These are phyloP conservation scores for Candolleomyces eurysporus DNA, from an alignment of 768 basidiomycete genomes.

Conservation along the genomic window DNA sequence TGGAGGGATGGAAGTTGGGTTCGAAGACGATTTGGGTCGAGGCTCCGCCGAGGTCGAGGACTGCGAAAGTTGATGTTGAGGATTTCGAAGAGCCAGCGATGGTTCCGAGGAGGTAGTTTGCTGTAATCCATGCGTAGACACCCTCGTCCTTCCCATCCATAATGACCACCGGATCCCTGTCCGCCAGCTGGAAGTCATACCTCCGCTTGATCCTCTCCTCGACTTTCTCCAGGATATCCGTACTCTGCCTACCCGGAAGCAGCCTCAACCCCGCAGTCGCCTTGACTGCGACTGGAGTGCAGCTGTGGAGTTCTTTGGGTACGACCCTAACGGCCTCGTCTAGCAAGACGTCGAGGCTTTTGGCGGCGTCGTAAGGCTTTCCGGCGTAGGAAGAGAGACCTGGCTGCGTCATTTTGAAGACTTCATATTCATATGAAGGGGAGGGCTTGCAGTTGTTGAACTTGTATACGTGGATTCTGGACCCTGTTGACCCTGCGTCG, in stretches of 20 bases:
- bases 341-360: slow-evolving; percentile 74
- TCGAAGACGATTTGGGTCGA: slow-evolving; percentile 98
- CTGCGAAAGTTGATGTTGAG: slow-evolving; percentile 68
- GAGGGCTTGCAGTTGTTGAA: slow-evolving; percentile 86
- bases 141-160: slow-evolving; percentile 98
- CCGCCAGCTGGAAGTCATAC: slow-evolving; percentile 63
- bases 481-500: slow-evolving; percentile 97
- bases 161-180: slow-evolving; percentile 69
- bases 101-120: slow-evolving; percentile 84
- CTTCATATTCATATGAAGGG: slow-evolving; percentile 87
- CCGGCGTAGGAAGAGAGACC: slow-evolving; percentile 69
- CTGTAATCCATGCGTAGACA: slow-evolving; percentile 98
- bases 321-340: slow-evolving; percentile 80
- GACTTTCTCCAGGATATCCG: slow-evolving; percentile 76
- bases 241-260: slow-evolving; percentile 59
- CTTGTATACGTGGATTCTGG: slow-evolving; percentile 97
- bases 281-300: slow-evolving; percentile 89
- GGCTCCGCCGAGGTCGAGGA: slow-evolving; percentile 94
- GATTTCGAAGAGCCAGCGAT: slow-evolving; percentile 52
- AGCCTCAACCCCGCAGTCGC: slow-evolving; percentile 87
- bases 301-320: slow-evolving; percentile 61
- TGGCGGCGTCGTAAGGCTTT: slow-evolving; percentile 68
- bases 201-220: slow-evolving; percentile 48
- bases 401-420: slow-evolving; percentile 78
- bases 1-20: slow-evolving; percentile 50